phyloP scores from a whole-genome alignment of 192 early-diverging fungal genomes.

The Coemansia sp. region DNA sequence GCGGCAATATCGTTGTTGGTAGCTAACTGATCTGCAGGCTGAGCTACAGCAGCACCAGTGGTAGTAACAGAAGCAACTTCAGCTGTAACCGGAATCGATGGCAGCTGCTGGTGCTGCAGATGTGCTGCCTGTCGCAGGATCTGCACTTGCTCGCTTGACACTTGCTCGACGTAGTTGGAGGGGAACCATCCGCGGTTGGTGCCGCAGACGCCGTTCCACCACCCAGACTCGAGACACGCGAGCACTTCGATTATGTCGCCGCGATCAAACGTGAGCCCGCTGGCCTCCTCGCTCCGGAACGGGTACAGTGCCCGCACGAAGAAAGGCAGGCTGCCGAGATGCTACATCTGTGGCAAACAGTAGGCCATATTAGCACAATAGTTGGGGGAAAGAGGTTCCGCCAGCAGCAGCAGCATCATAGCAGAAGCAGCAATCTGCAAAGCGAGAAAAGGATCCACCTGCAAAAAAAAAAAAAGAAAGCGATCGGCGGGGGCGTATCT shows the following conservation, averaged over 20 bases:
- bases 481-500: slow-evolving; percentile 3
- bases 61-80: background rate
- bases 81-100: background rate
- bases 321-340: slow-evolving; percentile 39
- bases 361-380: slow-evolving; percentile 1
- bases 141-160: slow-evolving; percentile 61
- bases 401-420: background rate
- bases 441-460: background rate
- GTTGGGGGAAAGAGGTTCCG: background rate
- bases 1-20: slow-evolving; percentile 17
- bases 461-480: background rate
- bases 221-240: slow-evolving; percentile 87
- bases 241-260: slow-evolving; percentile 92
- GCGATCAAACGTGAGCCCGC: slow-evolving; percentile 78
- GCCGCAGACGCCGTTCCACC: slow-evolving; percentile 94
- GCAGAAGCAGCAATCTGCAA: background rate
- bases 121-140: slow-evolving; percentile 44
- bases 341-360: slow-evolving; percentile 16
- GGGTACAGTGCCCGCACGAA: slow-evolving; percentile 83
- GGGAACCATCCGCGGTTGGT: slow-evolving; percentile 89
- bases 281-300: slow-evolving; percentile 78
- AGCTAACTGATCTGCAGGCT: slow-evolving; percentile 13
- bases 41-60: slow-evolving; percentile 20
- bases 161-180: slow-evolving; percentile 76
- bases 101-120: slow-evolving; percentile 14